These are phyloP conservation scores for Backusella westeae DNA, from an alignment of 192 early-diverging fungal species.

Conservation along the genomic window DNA sequence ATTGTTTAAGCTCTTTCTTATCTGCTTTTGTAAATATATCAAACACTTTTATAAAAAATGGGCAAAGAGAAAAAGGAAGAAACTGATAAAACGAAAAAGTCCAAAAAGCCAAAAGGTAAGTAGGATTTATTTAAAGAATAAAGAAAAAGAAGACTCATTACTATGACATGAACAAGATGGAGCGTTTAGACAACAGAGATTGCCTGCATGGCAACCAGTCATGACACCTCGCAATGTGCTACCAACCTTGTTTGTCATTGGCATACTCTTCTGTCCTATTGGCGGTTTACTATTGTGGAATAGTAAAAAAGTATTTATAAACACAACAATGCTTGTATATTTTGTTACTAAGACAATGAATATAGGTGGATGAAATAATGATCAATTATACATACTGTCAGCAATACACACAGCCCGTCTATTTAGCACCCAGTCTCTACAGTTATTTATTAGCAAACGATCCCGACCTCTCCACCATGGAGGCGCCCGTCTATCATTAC, in stretches of 20 bases:
- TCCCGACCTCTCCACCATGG: background rate
- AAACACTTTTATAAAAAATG: background rate
- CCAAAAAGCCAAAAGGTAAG: background rate
- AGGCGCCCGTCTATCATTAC: slow-evolving; percentile 23
- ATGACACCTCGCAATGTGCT: slow-evolving; percentile 93
- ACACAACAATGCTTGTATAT: background rate
- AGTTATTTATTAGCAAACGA: slow-evolving; percentile 4
- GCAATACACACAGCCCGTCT: slow-evolving; percentile 11
- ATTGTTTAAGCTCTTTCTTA: background rate
- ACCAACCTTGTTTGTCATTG: slow-evolving; percentile 92
- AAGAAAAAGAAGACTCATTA: background rate
- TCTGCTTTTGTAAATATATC: background rate
- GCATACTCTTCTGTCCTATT: slow-evolving; percentile 91
- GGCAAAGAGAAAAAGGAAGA: background rate
- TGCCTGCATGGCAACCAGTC: slow-evolving; percentile 97
- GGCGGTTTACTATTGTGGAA: slow-evolving; percentile 86
- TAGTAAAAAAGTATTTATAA: slow-evolving; percentile 34
- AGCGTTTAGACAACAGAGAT: slow-evolving; percentile 96
- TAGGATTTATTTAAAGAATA: background rate
- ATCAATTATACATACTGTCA: slow-evolving; percentile 46
- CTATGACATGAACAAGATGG: slow-evolving; percentile 55
- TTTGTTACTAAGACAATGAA: background rate
- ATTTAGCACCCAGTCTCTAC: slow-evolving; percentile 29
- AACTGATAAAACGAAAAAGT: background rate
- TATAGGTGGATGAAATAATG: slow-evolving; percentile 46